Percentiles rank a stretch among this genome's conserved stretches.
These are phyloP conservation scores for Thraustotheca clavata DNA, from an alignment of 352 stramenopile genomes.

Conservation along the genomic window DNA sequence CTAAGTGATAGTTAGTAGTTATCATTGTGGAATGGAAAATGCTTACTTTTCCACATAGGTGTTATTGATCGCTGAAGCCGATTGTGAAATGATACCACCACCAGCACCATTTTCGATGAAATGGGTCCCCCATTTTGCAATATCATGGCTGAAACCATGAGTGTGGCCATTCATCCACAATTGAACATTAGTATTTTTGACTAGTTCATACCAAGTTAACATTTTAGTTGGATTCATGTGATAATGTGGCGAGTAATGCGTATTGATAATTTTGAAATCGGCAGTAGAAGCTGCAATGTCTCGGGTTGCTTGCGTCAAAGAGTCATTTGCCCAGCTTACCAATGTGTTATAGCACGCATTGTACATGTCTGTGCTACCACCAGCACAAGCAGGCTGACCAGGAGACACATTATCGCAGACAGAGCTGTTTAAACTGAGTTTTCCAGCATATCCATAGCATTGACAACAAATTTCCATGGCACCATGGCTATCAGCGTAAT, in stretches of 20 bases:
- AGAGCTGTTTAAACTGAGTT: slow-evolving; percentile 33
- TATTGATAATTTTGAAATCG: slow-evolving; percentile 84
- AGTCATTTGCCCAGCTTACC: slow-evolving; percentile 73
- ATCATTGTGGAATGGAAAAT: no score
- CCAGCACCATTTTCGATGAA: slow-evolving; percentile 38
- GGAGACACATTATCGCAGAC: slow-evolving; percentile 48
- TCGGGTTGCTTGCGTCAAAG: slow-evolving; percentile 51
- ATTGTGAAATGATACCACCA: slow-evolving; percentile 33
- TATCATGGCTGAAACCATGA: slow-evolving; percentile 33
- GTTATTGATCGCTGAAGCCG: slow-evolving; percentile 29
- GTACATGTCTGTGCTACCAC: slow-evolving; percentile 56
- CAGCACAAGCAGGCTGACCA: slow-evolving; percentile 29
- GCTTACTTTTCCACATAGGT: slow-evolving; percentile 55
- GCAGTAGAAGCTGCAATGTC: slow-evolving; percentile 62
- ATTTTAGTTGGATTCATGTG: slow-evolving; percentile 85
- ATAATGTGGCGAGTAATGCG: slow-evolving; percentile 85
- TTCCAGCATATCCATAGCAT: slow-evolving; percentile 77
- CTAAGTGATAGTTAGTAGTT: slow-evolving; percentile 21
- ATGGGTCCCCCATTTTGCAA: slow-evolving; percentile 25
- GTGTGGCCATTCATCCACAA: slow-evolving; percentile 34
- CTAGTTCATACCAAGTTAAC: slow-evolving; percentile 80
- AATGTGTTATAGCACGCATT: slow-evolving; percentile 61
- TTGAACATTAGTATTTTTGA: slow-evolving; percentile 50
- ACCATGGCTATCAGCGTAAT: slow-evolving; percentile 76
- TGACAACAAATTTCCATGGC: slow-evolving; percentile 81